These are phyloP conservation scores for Setaria viridis DNA, from an alignment of 202 grass and related monocot genomes.

Conservation along the genomic window DNA sequence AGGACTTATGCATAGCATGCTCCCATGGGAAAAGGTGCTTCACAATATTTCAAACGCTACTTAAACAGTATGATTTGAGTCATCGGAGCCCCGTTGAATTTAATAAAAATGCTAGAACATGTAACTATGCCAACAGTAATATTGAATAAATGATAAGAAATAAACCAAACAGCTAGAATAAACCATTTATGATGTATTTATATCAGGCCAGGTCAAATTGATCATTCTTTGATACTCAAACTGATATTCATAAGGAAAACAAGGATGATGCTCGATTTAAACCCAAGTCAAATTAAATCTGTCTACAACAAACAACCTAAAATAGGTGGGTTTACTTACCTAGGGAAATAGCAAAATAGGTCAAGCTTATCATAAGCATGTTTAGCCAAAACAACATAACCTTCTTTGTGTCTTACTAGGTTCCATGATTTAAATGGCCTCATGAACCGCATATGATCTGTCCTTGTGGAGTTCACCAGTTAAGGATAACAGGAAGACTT, in stretches of 20 bases:
- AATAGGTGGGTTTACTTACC: neutral
- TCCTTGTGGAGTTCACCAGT: neutral
- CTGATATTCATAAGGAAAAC: neutral
- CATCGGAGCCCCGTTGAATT: neutral
- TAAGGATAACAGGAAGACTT: slow-evolving; percentile 15
- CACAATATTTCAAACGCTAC: neutral
- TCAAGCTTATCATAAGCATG: neutral
- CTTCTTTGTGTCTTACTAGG: neutral
- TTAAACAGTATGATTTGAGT: neutral
- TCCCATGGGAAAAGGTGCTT: neutral
- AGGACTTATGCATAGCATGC: neutral
- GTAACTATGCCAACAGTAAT: neutral
- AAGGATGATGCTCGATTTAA: neutral
- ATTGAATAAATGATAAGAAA: neutral
- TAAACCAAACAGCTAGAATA: neutral
- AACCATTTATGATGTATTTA: neutral
- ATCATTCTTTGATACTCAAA: neutral
- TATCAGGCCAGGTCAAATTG: neutral
- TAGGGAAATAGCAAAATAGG: neutral
- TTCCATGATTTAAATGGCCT: neutral
- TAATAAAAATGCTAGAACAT: neutral
- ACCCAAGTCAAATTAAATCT: slow-evolving; percentile 11
- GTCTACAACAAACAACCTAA: slow-evolving; percentile 2
- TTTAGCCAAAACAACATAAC: neutral
- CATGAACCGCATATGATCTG: neutral